These are phyloP conservation scores for Euclidium syriacum DNA, from an alignment of 345 rosid genomes.

Conservation along the genomic window DNA sequence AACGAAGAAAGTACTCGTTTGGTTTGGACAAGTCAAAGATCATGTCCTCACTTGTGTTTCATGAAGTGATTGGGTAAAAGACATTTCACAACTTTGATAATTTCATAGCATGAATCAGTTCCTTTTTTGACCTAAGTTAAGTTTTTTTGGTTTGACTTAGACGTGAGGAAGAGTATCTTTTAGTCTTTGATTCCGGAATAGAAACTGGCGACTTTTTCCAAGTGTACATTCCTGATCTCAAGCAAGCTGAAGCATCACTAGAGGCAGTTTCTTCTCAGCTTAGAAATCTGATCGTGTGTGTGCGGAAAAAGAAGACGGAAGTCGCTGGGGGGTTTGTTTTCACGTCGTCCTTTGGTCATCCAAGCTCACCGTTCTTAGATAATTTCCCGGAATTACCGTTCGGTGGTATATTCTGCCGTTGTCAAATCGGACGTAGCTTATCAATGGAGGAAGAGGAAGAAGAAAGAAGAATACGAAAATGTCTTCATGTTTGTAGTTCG, in stretches of 20 bases:
- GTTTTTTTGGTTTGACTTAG: slow-evolving; percentile 33
- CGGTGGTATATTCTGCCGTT: slow-evolving; percentile 59
- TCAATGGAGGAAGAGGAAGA: background rate
- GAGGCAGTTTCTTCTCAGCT: slow-evolving; percentile 31
- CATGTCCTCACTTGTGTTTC: slow-evolving; percentile 51
- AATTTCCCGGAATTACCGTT: slow-evolving; percentile 60
- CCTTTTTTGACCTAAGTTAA: slow-evolving; percentile 8
- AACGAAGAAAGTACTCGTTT: slow-evolving; percentile 48
- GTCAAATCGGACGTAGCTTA: slow-evolving; percentile 60
- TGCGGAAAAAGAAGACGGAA: too few species aligned
- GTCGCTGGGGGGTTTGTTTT: slow-evolving; percentile 70
- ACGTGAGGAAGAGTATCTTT: slow-evolving; percentile 54
- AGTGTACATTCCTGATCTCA: slow-evolving; percentile 46
- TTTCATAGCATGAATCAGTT: background rate
- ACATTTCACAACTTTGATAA: slow-evolving; percentile 2
- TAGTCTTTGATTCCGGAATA: slow-evolving; percentile 50
- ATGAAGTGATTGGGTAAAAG: slow-evolving; percentile 57
- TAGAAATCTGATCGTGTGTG: too few species aligned
- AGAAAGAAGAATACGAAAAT: slow-evolving; percentile 12
- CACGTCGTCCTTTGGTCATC: slow-evolving; percentile 40
- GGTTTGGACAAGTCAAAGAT: slow-evolving; percentile 47
- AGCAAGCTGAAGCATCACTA: slow-evolving; percentile 39
- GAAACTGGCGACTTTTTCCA: slow-evolving; percentile 64
- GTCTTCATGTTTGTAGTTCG: slow-evolving; percentile 58
- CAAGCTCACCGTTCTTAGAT: slow-evolving; percentile 50